A percentile compares a stretch with the other conserved stretches of the same genome.
phyloP scores from a whole-genome alignment of 768 basidiomycete species.

The Auriculariales sp. region DNA sequence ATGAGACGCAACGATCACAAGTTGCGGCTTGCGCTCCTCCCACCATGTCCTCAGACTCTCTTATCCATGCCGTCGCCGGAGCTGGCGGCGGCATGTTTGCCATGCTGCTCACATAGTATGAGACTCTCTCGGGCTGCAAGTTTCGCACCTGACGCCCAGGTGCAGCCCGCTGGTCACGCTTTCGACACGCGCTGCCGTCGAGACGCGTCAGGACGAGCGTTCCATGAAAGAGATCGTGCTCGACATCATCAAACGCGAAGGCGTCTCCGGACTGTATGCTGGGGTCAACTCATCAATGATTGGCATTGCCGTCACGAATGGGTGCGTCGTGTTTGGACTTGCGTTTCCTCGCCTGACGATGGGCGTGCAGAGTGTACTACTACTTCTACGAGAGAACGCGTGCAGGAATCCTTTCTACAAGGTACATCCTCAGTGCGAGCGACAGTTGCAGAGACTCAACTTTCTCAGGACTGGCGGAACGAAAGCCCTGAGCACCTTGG shows the following conservation, averaged over 20 bases:
- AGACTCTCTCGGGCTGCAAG: slow-evolving; percentile 7
- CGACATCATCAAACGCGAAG: slow-evolving; percentile 75
- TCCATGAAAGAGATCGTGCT: slow-evolving; percentile 49
- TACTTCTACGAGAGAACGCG: slow-evolving; percentile 75
- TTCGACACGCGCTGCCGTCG: slow-evolving; percentile 86
- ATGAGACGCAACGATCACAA: too few relatives aligned
- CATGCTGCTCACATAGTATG: slow-evolving; percentile 83
- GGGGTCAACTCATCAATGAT: slow-evolving; percentile 75
- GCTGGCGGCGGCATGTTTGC: slow-evolving; percentile 82
- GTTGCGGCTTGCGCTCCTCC: too few relatives aligned
- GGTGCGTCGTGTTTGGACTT: slow-evolving; percentile 30
- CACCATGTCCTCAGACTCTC: slow-evolving; percentile 39
- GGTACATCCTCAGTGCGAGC: slow-evolving; percentile 8
- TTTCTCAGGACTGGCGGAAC: slow-evolving; percentile 19
- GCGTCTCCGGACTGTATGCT: slow-evolving; percentile 69
- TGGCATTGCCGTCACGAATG: slow-evolving; percentile 88
- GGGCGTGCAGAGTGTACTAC: slow-evolving; percentile 62
- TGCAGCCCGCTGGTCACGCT: slow-evolving; percentile 79
- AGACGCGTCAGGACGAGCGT: slow-evolving; percentile 64
- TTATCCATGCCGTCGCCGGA: slow-evolving; percentile 78
- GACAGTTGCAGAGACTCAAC: neutral
- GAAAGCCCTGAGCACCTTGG: slow-evolving; percentile 67
- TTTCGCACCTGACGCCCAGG: slow-evolving; percentile 1
- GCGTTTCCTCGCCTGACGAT: neutral
- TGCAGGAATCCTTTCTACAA: slow-evolving; percentile 37